These are phyloP conservation scores for Linanthus parryae DNA, from an alignment of 148 eudicot species.

Conservation along the genomic window DNA sequence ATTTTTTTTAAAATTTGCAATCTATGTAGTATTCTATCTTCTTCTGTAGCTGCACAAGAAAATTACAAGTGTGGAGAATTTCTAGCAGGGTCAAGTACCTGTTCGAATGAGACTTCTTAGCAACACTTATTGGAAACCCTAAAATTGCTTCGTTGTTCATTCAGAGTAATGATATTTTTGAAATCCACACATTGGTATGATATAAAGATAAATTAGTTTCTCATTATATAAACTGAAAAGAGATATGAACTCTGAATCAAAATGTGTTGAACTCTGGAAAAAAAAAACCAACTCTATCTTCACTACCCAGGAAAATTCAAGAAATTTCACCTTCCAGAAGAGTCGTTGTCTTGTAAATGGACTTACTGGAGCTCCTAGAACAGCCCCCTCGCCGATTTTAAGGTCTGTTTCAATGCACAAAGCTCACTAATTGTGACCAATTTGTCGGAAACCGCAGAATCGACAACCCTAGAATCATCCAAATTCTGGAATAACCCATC, in stretches of 20 bases:
- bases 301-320: too few relatives aligned
- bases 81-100: constrained; percentile 77
- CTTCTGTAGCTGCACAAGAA: constrained; percentile 71
- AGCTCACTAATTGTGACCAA: constrained; percentile 53
- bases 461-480: constrained; percentile 44
- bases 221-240: too few relatives aligned
- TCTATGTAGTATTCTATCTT: constrained; percentile 75
- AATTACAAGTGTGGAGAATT: constrained; percentile 61
- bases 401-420: constrained; percentile 56
- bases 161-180: too few relatives aligned
- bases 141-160: too few relatives aligned
- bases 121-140: too few relatives aligned
- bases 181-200: too few relatives aligned
- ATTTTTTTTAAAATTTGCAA: constrained; percentile 54
- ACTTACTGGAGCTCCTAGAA: constrained; percentile 46
- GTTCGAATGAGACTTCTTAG: constrained; percentile 25
- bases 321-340: constrained; percentile 31
- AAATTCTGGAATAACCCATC: constrained; percentile 59
- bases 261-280: too few relatives aligned
- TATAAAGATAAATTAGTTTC: too few relatives aligned
- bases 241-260: too few relatives aligned
- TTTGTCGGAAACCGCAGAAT: constrained; percentile 32
- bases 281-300: too few relatives aligned
- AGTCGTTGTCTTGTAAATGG: constrained; percentile 12
- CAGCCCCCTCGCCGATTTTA: constrained; percentile 52